These are phyloP conservation scores for Saprolegnia parasitica DNA, from an alignment of 352 stramenopile species.

Conservation along the genomic window DNA sequence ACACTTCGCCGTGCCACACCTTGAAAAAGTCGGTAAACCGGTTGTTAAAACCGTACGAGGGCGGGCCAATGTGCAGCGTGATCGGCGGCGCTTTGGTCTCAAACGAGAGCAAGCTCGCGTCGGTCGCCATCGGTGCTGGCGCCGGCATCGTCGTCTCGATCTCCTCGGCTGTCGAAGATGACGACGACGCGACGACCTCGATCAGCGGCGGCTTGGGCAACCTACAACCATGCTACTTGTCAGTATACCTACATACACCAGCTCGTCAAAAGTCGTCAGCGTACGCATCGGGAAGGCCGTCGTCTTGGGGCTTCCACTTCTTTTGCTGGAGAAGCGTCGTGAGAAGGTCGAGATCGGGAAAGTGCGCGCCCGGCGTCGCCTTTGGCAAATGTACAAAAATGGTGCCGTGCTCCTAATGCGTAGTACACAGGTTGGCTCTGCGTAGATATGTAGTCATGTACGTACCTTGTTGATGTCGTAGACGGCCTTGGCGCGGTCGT, in stretches of 20 bases:
- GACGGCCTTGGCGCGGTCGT: constrained; percentile 86
- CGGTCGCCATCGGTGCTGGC: background rate
- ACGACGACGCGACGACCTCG: constrained; percentile 68
- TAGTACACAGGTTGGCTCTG: background rate
- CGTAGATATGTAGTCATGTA: background rate
- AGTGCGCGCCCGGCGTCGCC: constrained; percentile 77
- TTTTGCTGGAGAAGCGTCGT: constrained; percentile 85
- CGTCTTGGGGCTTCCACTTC: constrained; percentile 32
- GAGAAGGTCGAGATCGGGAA: constrained; percentile 90
- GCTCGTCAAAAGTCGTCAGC: background rate
- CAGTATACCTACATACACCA: no score
- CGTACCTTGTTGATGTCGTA: constrained; percentile 87
- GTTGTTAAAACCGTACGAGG: constrained; percentile 93
- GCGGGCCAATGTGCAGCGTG: constrained; percentile 18
- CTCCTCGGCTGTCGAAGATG: constrained; percentile 27
- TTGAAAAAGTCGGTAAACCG: constrained; percentile 90
- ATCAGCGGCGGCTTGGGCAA: constrained; percentile 56
- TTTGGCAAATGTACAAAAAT: constrained; percentile 90
- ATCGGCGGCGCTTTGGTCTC: constrained; percentile 6
- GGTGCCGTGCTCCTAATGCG: constrained; percentile 90
- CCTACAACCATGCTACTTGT: background rate
- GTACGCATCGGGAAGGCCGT: constrained; percentile 26
- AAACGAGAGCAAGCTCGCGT: constrained; percentile 27
- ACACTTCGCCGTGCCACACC: constrained; percentile 88
- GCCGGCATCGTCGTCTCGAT: constrained; percentile 22